Conservation (phyloP, 2,329 filamentous ascomycete species). For the Plenodomus tracheiphilus region DNA sequence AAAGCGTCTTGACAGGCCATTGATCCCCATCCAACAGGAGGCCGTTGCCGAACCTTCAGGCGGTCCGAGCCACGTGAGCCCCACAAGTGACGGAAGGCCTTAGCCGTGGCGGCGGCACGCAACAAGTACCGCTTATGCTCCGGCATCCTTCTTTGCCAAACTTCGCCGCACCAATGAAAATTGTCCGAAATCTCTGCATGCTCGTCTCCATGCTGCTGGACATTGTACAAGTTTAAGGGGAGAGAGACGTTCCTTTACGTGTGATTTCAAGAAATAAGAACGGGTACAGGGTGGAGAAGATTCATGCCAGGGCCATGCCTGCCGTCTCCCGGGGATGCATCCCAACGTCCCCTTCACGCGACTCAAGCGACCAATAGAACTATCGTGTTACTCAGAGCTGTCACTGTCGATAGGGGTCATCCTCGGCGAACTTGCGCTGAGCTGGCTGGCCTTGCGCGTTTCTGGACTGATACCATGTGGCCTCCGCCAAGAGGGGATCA, state of each 20-base stretch:
- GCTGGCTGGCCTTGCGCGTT: background rate
- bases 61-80: constrained; percentile 2
- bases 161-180: background rate
- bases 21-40: background rate
- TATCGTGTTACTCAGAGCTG: background rate
- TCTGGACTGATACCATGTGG: constrained; percentile 1
- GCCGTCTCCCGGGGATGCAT: background rate
- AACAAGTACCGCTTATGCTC: background rate
- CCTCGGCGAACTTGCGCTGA: background rate
- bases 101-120: background rate
- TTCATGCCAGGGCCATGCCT: too few relatives aligned
- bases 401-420: constrained; percentile 1
- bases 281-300: too few relatives aligned
- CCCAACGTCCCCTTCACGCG: constrained; percentile 2
- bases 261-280: too few relatives aligned
- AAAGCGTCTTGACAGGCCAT: background rate
- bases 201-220: constrained; percentile 5
- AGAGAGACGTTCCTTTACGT: background rate
- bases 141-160: background rate
- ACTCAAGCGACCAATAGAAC: background rate
- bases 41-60: background rate
- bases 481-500: constrained; percentile 4
- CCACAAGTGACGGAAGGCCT: constrained; percentile 1
- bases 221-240: background rate
- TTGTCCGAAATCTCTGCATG: background rate